Evolutionary conservation across 768 basidiomycete genomes (phyloP).

Genomic region (Hygrophoropsis aurantiaca): DNA sequence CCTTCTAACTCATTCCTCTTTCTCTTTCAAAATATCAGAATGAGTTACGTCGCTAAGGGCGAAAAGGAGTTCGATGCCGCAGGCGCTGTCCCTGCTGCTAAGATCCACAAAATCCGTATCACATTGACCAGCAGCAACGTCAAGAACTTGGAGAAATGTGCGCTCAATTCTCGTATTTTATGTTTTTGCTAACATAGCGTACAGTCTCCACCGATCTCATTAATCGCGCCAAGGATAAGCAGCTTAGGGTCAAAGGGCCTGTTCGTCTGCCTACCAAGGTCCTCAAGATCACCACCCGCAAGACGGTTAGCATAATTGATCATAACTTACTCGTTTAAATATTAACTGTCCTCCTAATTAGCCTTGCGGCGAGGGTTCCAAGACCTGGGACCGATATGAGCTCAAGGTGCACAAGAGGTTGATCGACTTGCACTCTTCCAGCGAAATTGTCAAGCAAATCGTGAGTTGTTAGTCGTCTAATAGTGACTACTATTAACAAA

Average conservation of each 20-base stretch:
- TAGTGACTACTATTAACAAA: slow-evolving; percentile 1
- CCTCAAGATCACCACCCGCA: slow-evolving; percentile 98
- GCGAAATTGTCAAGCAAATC: slow-evolving; percentile 99
- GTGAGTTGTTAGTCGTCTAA: slow-evolving; percentile 53
- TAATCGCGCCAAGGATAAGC: slow-evolving; percentile 99
- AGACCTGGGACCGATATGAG: slow-evolving; percentile 99
- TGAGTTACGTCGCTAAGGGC: slow-evolving; percentile 99
- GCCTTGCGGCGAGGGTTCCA: slow-evolving; percentile 99
- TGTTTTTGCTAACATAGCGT: not conserved
- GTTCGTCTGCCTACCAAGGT: slow-evolving; percentile 99
- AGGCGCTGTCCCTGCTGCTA: slow-evolving; percentile 83
- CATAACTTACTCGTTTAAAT: not conserved
- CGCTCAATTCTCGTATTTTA: slow-evolving; percentile 16
- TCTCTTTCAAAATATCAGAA: slow-evolving; percentile 51
- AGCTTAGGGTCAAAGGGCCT: slow-evolving; percentile 98
- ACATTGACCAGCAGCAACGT: slow-evolving; percentile 98
- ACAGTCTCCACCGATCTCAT: slow-evolving; percentile 94
- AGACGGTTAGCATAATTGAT: slow-evolving; percentile 76
- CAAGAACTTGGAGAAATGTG: slow-evolving; percentile 98
- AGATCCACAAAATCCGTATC: slow-evolving; percentile 99
- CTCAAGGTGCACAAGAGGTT: slow-evolving; percentile 99
- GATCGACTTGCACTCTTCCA: slow-evolving; percentile 97
- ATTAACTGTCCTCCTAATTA: slow-evolving; percentile 27
- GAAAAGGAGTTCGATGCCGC: slow-evolving; percentile 98
- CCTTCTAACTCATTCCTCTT: slow-evolving; percentile 71